A percentile compares a stretch with the other conserved stretches of the same genome.
Evolutionary conservation across 495 filamentous ascomycete species (phyloP).

Genomic region (Aspergillus cristatus): DNA sequence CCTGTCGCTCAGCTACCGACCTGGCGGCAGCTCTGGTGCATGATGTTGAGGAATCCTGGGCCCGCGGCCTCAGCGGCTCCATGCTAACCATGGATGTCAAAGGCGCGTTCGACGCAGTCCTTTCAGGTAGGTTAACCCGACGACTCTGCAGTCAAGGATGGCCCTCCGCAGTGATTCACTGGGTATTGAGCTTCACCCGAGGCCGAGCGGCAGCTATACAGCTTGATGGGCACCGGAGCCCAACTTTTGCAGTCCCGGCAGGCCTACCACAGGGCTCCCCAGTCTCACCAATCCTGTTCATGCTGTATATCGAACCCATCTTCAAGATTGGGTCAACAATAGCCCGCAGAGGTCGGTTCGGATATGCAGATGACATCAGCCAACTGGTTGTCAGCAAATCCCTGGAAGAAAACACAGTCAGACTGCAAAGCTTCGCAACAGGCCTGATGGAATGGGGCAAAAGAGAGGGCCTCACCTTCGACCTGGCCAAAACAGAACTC

Average conservation of each 20-base stretch:
- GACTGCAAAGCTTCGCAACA: no score
- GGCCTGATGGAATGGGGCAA: no score
- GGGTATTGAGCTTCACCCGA: conserved; percentile 2
- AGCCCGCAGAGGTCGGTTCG: no score
- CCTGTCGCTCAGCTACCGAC: conserved; percentile 2
- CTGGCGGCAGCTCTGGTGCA: conserved; percentile 3
- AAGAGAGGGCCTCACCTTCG: no score
- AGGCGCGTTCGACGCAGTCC: conserved; percentile 7
- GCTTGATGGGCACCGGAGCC: conserved; percentile 1
- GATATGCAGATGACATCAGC: not conserved
- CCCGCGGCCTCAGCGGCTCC: no score
- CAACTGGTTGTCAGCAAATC: not conserved
- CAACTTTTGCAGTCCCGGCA: not conserved
- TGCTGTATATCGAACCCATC: conserved; percentile 6
- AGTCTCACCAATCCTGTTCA: conserved; percentile 7
- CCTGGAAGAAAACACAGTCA: not conserved
- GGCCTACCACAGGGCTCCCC: conserved; percentile 9
- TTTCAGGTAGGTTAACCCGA: conserved; percentile 3
- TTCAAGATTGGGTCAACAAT: not conserved
- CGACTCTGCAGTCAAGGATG: conserved; percentile 5
- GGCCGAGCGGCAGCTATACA: not conserved
- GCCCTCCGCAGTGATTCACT: conserved; percentile 3
- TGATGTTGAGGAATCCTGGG: conserved; percentile 3
- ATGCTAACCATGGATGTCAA: not conserved
- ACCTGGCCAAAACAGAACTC: no score